phyloP scores from a whole-genome alignment of 1,284 basidiomycete genomes.

The Stereum hirsutum region DNA sequence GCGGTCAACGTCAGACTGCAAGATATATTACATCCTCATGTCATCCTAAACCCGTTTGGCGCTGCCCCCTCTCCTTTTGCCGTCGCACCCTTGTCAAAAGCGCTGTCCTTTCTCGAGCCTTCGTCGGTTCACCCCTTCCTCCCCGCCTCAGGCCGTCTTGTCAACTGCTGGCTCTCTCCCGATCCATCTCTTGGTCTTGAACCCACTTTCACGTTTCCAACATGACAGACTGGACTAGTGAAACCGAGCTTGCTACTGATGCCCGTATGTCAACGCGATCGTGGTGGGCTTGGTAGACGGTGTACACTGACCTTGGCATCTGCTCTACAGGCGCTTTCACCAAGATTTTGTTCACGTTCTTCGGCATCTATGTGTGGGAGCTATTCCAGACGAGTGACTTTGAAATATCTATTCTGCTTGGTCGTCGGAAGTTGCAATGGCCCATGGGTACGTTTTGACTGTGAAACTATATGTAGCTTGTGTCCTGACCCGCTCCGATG shows the following conservation, averaged over 20 bases:
- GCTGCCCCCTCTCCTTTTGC: too few relatives aligned
- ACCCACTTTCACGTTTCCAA: slow-evolving; percentile 3
- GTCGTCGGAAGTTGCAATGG: slow-evolving; percentile 50
- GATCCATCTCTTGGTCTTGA: too few relatives aligned
- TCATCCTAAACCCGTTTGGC: too few relatives aligned
- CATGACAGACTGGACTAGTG: slow-evolving; percentile 53
- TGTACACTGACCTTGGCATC: slow-evolving; percentile 5
- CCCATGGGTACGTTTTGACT: slow-evolving; percentile 18
- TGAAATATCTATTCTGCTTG: slow-evolving; percentile 52
- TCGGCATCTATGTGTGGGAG: slow-evolving; percentile 63
- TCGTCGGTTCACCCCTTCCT: too few relatives aligned
- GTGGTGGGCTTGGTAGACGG: background rate
- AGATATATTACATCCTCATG: too few relatives aligned
- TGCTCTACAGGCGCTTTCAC: slow-evolving; percentile 38
- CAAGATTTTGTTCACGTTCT: slow-evolving; percentile 48
- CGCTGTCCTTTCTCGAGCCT: too few relatives aligned
- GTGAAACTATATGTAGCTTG: background rate
- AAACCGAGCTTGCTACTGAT: slow-evolving; percentile 36
- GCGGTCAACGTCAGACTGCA: too few relatives aligned
- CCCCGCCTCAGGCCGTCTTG: slow-evolving; percentile 2
- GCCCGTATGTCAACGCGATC: slow-evolving; percentile 26
- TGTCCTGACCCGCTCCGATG: background rate
- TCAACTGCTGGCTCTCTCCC: slow-evolving; percentile 2
- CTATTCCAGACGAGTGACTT: slow-evolving; percentile 51
- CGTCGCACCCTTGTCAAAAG: too few relatives aligned